Base-by-base conservation (phyloP, 805 yeast species). In the Schizosaccharomyces cryophilus region DNA sequence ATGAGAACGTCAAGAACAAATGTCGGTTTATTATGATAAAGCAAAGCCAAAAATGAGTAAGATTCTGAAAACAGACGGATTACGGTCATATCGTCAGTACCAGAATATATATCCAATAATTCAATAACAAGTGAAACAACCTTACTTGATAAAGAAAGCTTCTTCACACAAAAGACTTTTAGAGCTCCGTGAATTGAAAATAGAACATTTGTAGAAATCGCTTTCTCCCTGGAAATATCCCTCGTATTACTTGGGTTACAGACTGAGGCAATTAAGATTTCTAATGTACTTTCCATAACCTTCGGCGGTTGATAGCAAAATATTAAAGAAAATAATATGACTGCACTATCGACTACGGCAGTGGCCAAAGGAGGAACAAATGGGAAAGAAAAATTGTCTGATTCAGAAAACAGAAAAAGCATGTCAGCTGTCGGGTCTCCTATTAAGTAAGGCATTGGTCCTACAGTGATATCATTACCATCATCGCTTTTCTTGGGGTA, bases 281-380 rank as follows among this genome's bases (percentile, higher is more conserved):
- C 96, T 24, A 93, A 70, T n/a, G 93, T 75, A 0, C 96, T 87
- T 62, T 84, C 82, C 67, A 90, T 96, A 61, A 93, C 84, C 64
- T 87, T 85, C 4, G 80, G 71, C 6, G 89, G 80, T 65, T 90
- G 77, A 62, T 76, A 74, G 0, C 94, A 86, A 64, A 90, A 84
- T 0, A 84, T 75, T 7, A 77, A 67, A 4, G 85, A 80, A 67
- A 88, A 86, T 1, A 89, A 74, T 63, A 84, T 87, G 67, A 90
- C 81, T 0, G 96, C 83, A 1, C 78, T 68, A 70, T 90, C 95
- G n/a, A 87, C 77, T 2, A 85, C 71, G 60, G 80, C 73, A 0
- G 80, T 78, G 1, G 26, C 21, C 19, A 29, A 7, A 17, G 56
- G 51, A 24, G 21, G 51, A 19, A 45, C 51, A 24, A 19, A 45